Evolutionary conservation across 805 yeast species (phyloP).

Genomic region (Metschnikowia dekortorum): DNA sequence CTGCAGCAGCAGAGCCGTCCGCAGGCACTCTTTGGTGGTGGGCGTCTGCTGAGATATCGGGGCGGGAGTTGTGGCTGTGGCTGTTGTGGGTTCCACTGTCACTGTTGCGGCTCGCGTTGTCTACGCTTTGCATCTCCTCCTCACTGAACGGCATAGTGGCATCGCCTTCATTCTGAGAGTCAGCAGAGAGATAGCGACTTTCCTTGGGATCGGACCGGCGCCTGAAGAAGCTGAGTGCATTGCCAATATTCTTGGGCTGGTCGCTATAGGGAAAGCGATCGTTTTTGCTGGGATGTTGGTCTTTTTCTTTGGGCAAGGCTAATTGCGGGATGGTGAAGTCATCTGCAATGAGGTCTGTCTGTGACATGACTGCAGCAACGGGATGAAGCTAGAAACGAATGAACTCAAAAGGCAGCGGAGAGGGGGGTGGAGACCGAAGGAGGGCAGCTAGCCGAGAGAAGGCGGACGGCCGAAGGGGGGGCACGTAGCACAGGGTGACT

Average conservation of each 20-base stretch:
- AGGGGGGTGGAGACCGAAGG: background rate
- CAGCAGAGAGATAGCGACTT: conserved; percentile 27
- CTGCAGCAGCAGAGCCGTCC: no score
- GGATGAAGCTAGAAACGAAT: no score
- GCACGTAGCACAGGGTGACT: no score
- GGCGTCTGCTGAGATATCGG: no score
- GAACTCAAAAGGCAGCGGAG: no score
- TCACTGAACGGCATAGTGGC: conserved; percentile 16
- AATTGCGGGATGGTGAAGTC: conserved; percentile 6
- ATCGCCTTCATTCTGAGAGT: conserved; percentile 25
- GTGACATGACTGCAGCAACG: background rate
- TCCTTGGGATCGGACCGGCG: conserved; percentile 27
- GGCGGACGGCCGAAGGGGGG: no score
- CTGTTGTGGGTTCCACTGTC: background rate
- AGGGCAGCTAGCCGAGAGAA: no score
- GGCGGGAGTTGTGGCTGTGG: no score
- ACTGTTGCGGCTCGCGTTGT: background rate
- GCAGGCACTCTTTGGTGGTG: no score
- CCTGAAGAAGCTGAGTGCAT: conserved; percentile 30
- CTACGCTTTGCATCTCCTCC: conserved; percentile 13
- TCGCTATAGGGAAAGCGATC: conserved; percentile 1
- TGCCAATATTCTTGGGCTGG: conserved; percentile 23
- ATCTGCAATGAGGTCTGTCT: conserved; percentile 4
- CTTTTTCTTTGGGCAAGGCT: conserved; percentile 7
- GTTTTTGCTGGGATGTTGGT: background rate